Conservation (phyloP, 345 rosid species). For the Syzygium grande region DNA sequence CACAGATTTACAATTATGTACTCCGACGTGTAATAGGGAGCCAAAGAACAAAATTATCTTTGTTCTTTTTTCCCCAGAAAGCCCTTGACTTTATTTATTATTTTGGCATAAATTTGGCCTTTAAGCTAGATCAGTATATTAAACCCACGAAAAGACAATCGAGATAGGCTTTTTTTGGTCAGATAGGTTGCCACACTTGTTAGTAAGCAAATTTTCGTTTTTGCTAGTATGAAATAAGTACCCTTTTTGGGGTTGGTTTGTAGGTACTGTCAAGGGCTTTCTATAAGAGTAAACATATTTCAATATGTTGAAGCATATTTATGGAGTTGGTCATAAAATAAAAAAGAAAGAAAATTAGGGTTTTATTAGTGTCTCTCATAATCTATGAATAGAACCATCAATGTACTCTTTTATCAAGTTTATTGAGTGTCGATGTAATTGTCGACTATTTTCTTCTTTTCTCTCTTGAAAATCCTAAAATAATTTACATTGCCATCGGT, state of each 20-base stretch:
- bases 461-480: background rate
- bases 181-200: background rate
- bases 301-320: background rate
- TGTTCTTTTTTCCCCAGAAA: background rate
- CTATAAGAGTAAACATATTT: background rate
- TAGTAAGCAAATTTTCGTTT: background rate
- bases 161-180: background rate
- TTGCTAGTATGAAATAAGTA: background rate
- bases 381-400: background rate
- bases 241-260: background rate
- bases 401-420: background rate
- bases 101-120: too few relatives aligned
- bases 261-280: background rate
- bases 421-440: background rate
- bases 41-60: background rate
- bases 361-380: background rate
- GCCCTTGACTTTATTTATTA: too few relatives aligned
- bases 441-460: background rate
- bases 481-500: background rate
- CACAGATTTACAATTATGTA: background rate
- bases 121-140: background rate
- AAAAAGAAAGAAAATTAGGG: background rate
- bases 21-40: background rate
- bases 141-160: background rate
- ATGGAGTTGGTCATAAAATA: background rate